Base-by-base conservation (phyloP, 1,139 yeast species). In the Debaryomyces fabryi region DNA sequence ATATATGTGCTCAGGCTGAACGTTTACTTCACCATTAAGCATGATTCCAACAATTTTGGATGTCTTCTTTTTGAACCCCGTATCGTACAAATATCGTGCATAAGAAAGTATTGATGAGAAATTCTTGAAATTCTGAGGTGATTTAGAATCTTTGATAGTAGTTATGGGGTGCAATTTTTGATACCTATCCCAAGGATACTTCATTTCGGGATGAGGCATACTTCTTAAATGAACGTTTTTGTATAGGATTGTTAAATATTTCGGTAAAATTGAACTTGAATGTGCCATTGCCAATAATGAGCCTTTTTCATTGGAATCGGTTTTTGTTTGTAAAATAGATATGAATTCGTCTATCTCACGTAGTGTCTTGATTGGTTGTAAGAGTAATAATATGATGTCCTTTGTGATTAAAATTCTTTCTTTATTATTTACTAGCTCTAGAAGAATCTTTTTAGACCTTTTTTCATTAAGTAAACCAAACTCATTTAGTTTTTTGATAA, bases 11-110 rank as follows among this genome's bases (percentile, higher is more conserved):
- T 58, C 53, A 0, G 83, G 81, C 13, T 70, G 63, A 1, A 67
- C 50, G 9, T 62, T 57, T 1, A 78, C 71, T 54, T 82, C 86
- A 3, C 83, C 84, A 34, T 70, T 61, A 20, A 80, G 65, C 70
- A 72, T 67, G 12, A 60, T 56, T 1, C 78, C 79, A 2, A 74
- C 54, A 1, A 63, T 49, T 9, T 60, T 54, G 0, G 65, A 44
- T 1, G 76, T 62, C 48, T 69, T 65, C 48, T 55, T 52, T 4
- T 56, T 52, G 25, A 58, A 47, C 12, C 54, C 47, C 6, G 46
- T 50, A 10, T 49, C 24, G 46, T 64, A 69, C 12, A 71, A 46
- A 44, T 58, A 52, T 18, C 70, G 51, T 3, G 73, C 71, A 47
- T 62, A 67, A 60, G 9, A 54, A 48, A 7, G 55, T 13, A 40